A percentile compares a stretch with the other conserved stretches of the same genome.
phyloP scores from a whole-genome alignment of 225 moss, liverwort and hornwort genomes.

The Sphagnum contortum region DNA sequence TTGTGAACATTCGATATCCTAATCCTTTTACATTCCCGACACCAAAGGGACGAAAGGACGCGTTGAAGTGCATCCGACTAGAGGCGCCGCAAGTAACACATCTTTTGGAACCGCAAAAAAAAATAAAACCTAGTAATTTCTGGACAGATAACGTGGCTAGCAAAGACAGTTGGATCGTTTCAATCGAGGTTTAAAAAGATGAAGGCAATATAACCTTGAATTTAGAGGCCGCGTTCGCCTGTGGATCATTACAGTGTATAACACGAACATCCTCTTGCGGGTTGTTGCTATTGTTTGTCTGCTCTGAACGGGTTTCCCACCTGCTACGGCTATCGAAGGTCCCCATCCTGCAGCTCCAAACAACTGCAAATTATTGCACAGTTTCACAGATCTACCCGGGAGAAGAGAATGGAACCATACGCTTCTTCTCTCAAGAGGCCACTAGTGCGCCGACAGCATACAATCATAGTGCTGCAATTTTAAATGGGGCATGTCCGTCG shows the following conservation, averaged over 20 bases:
- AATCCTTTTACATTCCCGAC: too few species aligned
- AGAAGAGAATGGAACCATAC: too few species aligned
- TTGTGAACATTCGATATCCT: too few species aligned
- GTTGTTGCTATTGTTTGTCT: conserved; percentile 7
- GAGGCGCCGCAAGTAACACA: not conserved
- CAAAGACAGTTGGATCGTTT: not conserved
- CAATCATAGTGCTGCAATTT: too few species aligned
- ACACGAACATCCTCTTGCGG: conserved; percentile 42
- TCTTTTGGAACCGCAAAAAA: not conserved
- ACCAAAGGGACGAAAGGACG: too few species aligned
- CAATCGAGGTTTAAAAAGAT: not conserved
- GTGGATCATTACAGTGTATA: conserved; percentile 72
- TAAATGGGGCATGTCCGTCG: too few species aligned
- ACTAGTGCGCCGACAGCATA: too few species aligned
- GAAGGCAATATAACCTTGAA: conserved; percentile 36
- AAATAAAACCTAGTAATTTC: too few species aligned
- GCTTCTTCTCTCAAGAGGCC: too few species aligned
- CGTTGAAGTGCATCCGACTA: not conserved
- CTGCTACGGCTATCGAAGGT: not conserved
- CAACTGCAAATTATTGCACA: not conserved
- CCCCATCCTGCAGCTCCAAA: conserved; percentile 2
- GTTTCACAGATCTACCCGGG: too few species aligned
- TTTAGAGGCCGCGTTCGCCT: conserved; percentile 45
- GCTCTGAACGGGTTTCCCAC: conserved; percentile 1
- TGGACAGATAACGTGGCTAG: not conserved